These are phyloP conservation scores for Chrysanthemum makinoi DNA, from an alignment of 129 eudicot species.

Conservation along the genomic window DNA sequence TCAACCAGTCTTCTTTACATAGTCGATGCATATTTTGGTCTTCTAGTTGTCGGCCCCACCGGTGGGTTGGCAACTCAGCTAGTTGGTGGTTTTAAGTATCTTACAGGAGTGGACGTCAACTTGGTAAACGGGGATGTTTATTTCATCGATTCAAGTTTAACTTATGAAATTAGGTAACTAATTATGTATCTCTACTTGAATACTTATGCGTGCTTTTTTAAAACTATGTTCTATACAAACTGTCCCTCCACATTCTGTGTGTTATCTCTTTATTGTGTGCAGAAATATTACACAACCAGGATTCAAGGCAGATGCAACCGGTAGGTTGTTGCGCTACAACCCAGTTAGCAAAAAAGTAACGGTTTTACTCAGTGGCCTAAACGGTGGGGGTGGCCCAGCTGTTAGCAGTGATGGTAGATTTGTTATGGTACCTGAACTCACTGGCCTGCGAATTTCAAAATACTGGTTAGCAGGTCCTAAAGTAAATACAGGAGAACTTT, in stretches of 20 bases:
- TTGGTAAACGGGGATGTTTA: constrained; percentile 20
- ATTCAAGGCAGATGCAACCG: constrained; percentile 23
- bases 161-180: constrained; percentile 25
- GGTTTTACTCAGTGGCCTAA: constrained; percentile 24
- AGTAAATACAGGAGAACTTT: constrained; percentile 23
- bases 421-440: constrained; percentile 20
- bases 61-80: constrained; percentile 37
- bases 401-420: constrained; percentile 23
- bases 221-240: neutral
- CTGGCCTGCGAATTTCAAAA: constrained; percentile 16
- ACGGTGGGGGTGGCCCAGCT: constrained; percentile 25
- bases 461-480: constrained; percentile 29
- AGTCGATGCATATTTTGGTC: constrained; percentile 26
- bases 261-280: neutral
- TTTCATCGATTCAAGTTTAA: constrained; percentile 28
- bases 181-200: too few relatives aligned
- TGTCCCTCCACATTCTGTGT: neutral
- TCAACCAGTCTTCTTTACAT: constrained; percentile 21
- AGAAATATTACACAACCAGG: constrained; percentile 18
- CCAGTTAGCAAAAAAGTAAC: constrained; percentile 18
- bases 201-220: neutral
- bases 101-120: constrained; percentile 24
- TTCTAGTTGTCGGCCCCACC: constrained; percentile 25
- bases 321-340: constrained; percentile 22
- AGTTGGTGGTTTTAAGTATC: constrained; percentile 27